Base-by-base conservation (phyloP, 345 rosid genomes). In the Noccaea bulbosa region DNA sequence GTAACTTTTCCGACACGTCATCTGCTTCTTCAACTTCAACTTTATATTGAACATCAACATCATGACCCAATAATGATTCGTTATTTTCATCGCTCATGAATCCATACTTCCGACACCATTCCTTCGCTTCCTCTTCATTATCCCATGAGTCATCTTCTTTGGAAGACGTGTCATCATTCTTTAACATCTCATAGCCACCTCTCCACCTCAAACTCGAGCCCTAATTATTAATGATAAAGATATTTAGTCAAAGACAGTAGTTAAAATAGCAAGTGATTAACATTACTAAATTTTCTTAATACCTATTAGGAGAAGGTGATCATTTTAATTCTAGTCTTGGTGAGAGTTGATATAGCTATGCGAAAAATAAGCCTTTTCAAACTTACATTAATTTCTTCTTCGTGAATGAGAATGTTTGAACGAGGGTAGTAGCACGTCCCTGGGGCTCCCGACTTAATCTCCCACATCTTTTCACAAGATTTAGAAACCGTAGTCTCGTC, bases 61-160 rank as follows among this genome's bases (percentile, higher is more conserved):
- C 8, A 61, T 33, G 71, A 37, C 11, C 17, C 17, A 30, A 10
- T 7, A 48, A 27, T 16, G 59, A 16, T 38, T 27, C 37, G 22
- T 11, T 39, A 30, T 0, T 22, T 46, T 3, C 10, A 4, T 58
- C 17, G 32, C 48, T 5, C 73, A 33, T 35, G 27, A 15, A 2
- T 32, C 4, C 5, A 24, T 10, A 7, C 58, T 46, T 47, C 8
- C 2, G 38, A 2, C 32, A 24, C 39, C 45, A 5, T 24, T 16
- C 59, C 20, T 2, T 3, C 11, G 6, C 48, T 7, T 30, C 41
- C 16, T 38, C 67, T 6, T 38, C 58, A 47, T 46, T 22, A 20
- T 43, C 62, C 37, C 53, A 68, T 17, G 54, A 32, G 10, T 69
- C 45, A 16, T 55, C 73, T n/a, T 69, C 58, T 69, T 69, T 20